Conservation (phyloP, 495 filamentous ascomycete species). For the Poronia punctata region DNA sequence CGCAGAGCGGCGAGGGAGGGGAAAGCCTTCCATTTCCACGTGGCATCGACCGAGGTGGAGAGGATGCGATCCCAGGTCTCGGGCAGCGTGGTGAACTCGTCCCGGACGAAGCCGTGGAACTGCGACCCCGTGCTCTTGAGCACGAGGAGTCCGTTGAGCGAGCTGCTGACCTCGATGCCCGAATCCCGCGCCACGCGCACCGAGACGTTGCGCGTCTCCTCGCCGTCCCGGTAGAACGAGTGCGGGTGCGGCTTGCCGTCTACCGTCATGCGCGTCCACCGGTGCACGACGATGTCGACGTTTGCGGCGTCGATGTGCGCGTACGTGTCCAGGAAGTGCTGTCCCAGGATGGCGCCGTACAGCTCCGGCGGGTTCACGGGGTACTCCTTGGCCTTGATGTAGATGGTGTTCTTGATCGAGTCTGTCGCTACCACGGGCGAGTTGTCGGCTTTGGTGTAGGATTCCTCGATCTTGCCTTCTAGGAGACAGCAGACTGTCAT, state of each 20-base stretch:
- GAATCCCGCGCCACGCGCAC: constrained; percentile 43
- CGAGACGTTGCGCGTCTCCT: constrained; percentile 75
- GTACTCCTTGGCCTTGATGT: constrained; percentile 87
- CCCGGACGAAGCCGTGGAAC: constrained; percentile 87
- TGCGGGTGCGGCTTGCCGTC: constrained; percentile 93
- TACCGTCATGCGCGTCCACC: constrained; percentile 84
- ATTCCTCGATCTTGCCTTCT: constrained; percentile 83
- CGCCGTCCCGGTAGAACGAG: constrained; percentile 84
- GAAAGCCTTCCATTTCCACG: constrained; percentile 79
- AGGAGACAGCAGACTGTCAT: constrained; percentile 90
- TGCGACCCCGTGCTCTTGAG: constrained; percentile 96
- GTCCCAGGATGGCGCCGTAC: constrained; percentile 74
- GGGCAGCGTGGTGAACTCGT: constrained; percentile 83
- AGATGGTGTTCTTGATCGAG: constrained; percentile 96
- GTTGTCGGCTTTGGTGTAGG: constrained; percentile 95
- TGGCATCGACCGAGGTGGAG: constrained; percentile 81
- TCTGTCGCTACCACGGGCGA: constrained; percentile 93
- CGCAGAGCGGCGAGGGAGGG: constrained; percentile 59
- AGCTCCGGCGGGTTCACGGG: constrained; percentile 90
- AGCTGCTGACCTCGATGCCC: constrained; percentile 66
- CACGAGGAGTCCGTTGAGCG: constrained; percentile 70
- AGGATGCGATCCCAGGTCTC: constrained; percentile 94
- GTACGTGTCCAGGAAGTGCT: constrained; percentile 85
- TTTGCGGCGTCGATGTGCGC: constrained; percentile 77
- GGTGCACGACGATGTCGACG: constrained; percentile 73